Evolutionary conservation across 1,139 yeast genomes (phyloP), one percentile per base, ranked within the genome.

Genomic region (Blastobotrys malaysiensis): DNA sequence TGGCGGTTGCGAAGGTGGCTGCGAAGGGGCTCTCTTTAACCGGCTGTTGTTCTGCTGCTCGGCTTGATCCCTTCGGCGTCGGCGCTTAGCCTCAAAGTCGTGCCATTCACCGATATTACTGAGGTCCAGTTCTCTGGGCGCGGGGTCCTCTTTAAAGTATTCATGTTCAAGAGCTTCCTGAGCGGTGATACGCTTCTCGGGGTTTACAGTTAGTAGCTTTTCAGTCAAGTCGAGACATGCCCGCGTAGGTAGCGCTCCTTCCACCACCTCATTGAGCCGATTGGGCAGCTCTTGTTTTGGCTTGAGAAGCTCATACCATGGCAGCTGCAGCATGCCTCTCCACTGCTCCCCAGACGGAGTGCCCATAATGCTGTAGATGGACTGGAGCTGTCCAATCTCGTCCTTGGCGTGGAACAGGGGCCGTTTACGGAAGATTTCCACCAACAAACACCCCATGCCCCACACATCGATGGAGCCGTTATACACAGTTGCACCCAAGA

Each of bases 371-470:
- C 84, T 82, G 67, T 85, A 89, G 13, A 93, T 88, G 51, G 85
- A 81, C 60, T 80, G 77, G 46, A 93, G 70, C 69, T 93, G 98
- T 51, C 88, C 84, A 26, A 93, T 79, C 65, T 93, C 99, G 68
- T 93, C 96, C 50, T 79, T 78, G 6, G 97, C 98, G 69, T 86
- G 95, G 67, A 93, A 93, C 0, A 86, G 75, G 0, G 99, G 96
- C 31, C 73, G 72, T 61, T 83, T 81, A 2, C 85, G 80, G 67
- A 88, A 90, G 46, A 93, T 70, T 67, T 93, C 99, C 24, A 90
- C 78, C 57, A 93, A 74, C 45, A 93, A 75, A 73, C 99, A 93
- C 1, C 99, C 99, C 60, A 90, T 85, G 0, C 99, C 97, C 99
- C 99, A 93, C 59, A 90, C 84, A 69, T 93, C 99, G 11, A 93